Percentiles rank a stretch among this genome's conserved stretches.
Conservation (phyloP, 176 grass and related monocot genomes). For the Luzula sylvatica region DNA sequence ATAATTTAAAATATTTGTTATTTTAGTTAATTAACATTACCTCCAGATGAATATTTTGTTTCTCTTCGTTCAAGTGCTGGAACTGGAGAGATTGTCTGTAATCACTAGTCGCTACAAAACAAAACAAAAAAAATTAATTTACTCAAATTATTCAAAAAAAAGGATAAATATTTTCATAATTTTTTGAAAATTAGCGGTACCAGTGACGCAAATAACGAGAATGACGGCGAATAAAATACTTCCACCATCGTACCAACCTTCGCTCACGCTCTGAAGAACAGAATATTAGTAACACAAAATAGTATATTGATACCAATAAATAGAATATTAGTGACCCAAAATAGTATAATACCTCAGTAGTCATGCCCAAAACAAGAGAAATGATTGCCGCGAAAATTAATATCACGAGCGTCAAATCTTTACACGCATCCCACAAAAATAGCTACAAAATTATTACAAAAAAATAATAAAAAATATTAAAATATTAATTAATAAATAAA, state of each 20-base stretch:
- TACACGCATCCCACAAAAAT: slow-evolving; percentile 80
- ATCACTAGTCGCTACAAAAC: slow-evolving; percentile 72
- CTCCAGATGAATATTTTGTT: slow-evolving; percentile 91
- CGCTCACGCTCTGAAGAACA: slow-evolving; percentile 46
- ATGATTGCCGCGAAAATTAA: slow-evolving; percentile 80
- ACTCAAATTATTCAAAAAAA: not conserved
- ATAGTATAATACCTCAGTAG: slow-evolving; percentile 45
- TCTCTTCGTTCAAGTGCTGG: slow-evolving; percentile 92
- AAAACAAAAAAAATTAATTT: slow-evolving; percentile 17
- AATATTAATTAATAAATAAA: slow-evolving; percentile 15
- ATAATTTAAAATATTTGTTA: slow-evolving; percentile 6
- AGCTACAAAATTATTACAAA: slow-evolving; percentile 39
- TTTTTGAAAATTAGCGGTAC: slow-evolving; percentile 35
- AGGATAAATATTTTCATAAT: not conserved
- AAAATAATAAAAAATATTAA: slow-evolving; percentile 13
- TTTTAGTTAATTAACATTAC: slow-evolving; percentile 29
- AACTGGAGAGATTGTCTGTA: slow-evolving; percentile 96
- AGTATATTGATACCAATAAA: not conserved
- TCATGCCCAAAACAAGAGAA: slow-evolving; percentile 82
- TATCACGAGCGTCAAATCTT: slow-evolving; percentile 92
- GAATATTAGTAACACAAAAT: slow-evolving; percentile 4
- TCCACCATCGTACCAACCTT: slow-evolving; percentile 99
- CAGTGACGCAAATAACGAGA: slow-evolving; percentile 90
- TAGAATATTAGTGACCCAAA: not conserved
- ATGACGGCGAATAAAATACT: slow-evolving; percentile 94